Conservation (phyloP, 1,139 yeast species). For the Magnusiomyces tetraspermus region DNA sequence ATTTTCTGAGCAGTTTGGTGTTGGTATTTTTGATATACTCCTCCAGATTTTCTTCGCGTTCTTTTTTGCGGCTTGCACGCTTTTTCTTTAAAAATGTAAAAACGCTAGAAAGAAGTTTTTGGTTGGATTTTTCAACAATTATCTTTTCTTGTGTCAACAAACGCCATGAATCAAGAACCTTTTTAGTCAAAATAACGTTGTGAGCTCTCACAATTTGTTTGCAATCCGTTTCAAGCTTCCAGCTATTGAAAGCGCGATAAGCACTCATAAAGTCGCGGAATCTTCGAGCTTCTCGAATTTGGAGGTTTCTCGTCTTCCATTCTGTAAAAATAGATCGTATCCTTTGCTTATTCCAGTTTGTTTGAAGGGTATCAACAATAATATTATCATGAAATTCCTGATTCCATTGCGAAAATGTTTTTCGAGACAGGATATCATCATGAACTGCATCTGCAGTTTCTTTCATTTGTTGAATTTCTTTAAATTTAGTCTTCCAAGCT, state of each 20-base stretch:
- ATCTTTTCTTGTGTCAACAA: not conserved
- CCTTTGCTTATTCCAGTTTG: not conserved
- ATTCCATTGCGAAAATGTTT: conserved; percentile 7
- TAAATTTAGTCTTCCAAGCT: conserved; percentile 1
- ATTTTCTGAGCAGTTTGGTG: not conserved
- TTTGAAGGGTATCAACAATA: not conserved
- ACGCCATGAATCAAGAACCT: conserved; percentile 6
- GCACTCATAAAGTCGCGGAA: conserved; percentile 5
- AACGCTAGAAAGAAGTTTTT: not conserved
- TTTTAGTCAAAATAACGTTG: conserved; percentile 2
- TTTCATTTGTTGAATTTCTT: not conserved
- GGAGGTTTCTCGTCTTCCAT: conserved; percentile 7
- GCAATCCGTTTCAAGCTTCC: conserved; percentile 7
- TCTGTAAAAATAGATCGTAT: not conserved
- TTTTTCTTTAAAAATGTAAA: not conserved
- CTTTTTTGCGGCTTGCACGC: not conserved
- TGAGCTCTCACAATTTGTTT: not conserved
- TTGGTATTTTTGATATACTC: not conserved
- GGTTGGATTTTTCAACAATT: not conserved
- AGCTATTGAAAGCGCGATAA: conserved; percentile 4
- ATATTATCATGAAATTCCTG: conserved; percentile 2
- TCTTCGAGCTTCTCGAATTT: conserved; percentile 7
- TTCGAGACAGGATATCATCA: not conserved
- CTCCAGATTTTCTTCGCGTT: not conserved
- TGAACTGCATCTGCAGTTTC: conserved; percentile 1